Conservation (phyloP, 164 flowering plant genomes). For the Vitis rupestris region DNA sequence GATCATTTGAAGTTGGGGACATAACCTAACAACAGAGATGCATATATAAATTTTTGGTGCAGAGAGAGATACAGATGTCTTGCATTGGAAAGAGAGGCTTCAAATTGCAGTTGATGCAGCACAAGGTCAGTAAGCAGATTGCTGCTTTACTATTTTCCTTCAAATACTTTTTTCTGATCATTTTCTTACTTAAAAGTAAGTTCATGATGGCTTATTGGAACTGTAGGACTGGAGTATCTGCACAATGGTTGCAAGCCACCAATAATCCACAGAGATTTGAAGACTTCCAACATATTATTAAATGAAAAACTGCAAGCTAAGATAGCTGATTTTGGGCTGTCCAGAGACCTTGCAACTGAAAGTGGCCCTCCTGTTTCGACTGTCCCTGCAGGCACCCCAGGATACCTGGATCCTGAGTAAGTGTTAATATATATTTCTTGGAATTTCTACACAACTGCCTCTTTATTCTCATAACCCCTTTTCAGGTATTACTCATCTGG, state of each 20-base stretch:
- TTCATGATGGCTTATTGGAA: not conserved
- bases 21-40: no score
- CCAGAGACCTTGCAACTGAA: slow-evolving; percentile 12
- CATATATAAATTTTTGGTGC: no score
- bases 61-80: no score
- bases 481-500: slow-evolving; percentile 21
- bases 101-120: slow-evolving; percentile 23
- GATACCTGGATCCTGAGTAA: slow-evolving; percentile 29
- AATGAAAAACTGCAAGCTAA: slow-evolving; percentile 19
- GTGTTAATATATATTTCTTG: not conserved
- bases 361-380: slow-evolving; percentile 6
- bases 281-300: slow-evolving; percentile 25
- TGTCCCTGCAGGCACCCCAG: slow-evolving; percentile 19
- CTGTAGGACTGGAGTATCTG: slow-evolving; percentile 28
- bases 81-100: slow-evolving; percentile 16
- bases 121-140: no score
- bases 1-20: no score
- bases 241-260: slow-evolving; percentile 28
- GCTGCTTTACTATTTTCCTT: no score
- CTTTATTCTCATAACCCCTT: no score
- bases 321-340: slow-evolving; percentile 25
- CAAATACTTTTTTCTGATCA: no score
- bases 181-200: no score
- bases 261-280: slow-evolving; percentile 29
- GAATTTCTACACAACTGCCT: not conserved